Evolutionary conservation across 148 eudicot species (phyloP), one percentile per base, ranked within the genome.

Genomic region (Diospyros lotus): DNA sequence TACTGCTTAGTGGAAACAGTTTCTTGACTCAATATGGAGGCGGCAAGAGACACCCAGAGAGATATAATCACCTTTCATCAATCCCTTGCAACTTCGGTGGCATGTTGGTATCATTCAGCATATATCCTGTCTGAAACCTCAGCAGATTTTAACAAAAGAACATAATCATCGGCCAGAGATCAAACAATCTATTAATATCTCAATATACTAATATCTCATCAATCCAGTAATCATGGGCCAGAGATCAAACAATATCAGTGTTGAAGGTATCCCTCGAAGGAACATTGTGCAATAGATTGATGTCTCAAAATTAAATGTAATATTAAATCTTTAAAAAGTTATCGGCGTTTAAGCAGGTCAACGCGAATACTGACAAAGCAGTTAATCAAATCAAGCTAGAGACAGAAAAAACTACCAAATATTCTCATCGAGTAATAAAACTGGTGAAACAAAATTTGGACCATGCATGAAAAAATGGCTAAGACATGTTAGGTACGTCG

Each of bases 61-160:
- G 44, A 66, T 65, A 42, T 38, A 39, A 72, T 58, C 64, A 86
- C 89, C 86, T 75, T 77, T 72, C 66, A 51, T 84, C 82, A 17
- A 69, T 75, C 60, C 76, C 73, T 71, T 79, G 73, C 74, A 81
- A 79, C 38, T 58, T 74, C 14, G 82, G 67, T 61, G 83, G 73
- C 59, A 73, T 69, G 52, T 76, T 81, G 10, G 60, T 52, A 56
- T 76, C 84, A 73, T 77, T 87, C 77, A 87, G 80, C 82, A 91
- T 63, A 58, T 82, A 73, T 80, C 86, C 89, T 41, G 89, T 73
- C 95, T 90, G 89, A 58, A 75, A 75, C 28, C 43, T 68, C 56
- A 63, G 28, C 58, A 67, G 40, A 73, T 39, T 13, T 70, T 59
- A 40, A 59, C 13, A 55, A 42, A n/a, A 40, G 2, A 46, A 69